Conservation (phyloP, 2,329 filamentous ascomycete genomes). For the Phialophora expanda region DNA sequence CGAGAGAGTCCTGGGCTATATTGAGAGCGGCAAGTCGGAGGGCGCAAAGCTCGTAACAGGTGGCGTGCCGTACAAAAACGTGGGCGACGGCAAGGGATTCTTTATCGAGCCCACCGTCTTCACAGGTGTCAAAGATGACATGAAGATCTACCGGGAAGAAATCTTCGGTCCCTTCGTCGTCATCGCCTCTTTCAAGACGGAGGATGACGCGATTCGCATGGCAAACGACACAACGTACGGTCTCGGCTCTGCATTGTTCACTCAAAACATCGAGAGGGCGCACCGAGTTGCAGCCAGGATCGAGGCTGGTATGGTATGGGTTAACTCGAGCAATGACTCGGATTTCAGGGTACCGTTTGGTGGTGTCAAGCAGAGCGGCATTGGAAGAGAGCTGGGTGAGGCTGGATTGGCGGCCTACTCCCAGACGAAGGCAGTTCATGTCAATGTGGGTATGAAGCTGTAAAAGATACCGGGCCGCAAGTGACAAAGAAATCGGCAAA, state of each 20-base stretch:
- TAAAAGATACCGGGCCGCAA: constrained; percentile 23
- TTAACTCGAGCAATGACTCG: constrained; percentile 52
- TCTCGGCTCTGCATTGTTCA: constrained; percentile 52
- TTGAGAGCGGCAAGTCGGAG: constrained; percentile 50
- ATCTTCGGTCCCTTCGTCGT: constrained; percentile 54
- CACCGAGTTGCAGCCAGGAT: constrained; percentile 51
- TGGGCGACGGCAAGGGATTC: constrained; percentile 47
- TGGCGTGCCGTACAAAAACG: constrained; percentile 44
- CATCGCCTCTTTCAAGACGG: constrained; percentile 47
- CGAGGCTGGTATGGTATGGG: constrained; percentile 56
- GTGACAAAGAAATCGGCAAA: background rate
- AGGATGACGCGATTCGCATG: constrained; percentile 47
- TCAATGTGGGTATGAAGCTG: constrained; percentile 48
- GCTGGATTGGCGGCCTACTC: constrained; percentile 50
- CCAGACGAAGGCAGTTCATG: constrained; percentile 50
- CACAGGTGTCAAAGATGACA: constrained; percentile 44
- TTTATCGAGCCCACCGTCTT: constrained; percentile 51
- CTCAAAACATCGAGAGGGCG: constrained; percentile 48
- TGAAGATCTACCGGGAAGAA: constrained; percentile 50
- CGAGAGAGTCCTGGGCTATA: constrained; percentile 51
- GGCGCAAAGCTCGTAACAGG: constrained; percentile 49
- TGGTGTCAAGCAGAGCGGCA: constrained; percentile 54
- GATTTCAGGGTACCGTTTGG: constrained; percentile 51
- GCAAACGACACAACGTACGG: constrained; percentile 53
- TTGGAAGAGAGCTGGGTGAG: constrained; percentile 57